Base-by-base conservation (phyloP, 2,329 filamentous ascomycete species). In the Aspergillus quadricinctus region DNA sequence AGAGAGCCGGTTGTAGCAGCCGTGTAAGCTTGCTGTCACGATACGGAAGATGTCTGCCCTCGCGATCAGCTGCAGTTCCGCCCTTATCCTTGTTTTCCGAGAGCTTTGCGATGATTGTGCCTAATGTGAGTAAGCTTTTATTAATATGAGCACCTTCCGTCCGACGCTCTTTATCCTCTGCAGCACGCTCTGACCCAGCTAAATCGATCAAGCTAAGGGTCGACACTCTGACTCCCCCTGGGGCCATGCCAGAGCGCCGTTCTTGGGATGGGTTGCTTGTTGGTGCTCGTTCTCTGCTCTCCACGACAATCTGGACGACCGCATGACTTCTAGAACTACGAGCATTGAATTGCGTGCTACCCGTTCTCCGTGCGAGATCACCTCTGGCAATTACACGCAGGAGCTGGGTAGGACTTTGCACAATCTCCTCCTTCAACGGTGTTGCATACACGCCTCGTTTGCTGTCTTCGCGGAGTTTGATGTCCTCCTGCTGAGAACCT, bases 141-240 rank as follows among this genome's bases (percentile, higher is more conserved):
- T 99, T 99, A 77, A 99, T 99, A 71, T 99, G 94, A 11, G 93
- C 93, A 61, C 94, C 94, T 75, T 99, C 94, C 17, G 91, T 90
- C 48, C 94, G 84, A 53, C 94, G 85, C 76, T 97, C 94, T 72
- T 97, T 99, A 54, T 88, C 89, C 68, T 97, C 94, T 3, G 94
- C 94, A 43, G 94, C 94, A 74, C 93, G 91, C 72, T 99, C 94
- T 0, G 94, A 97, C 41, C 94, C 94, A 54, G 94, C 94, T 64
- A 99, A 79, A 82, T 99, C 94, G 62, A 99, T 99, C 70, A 99
- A 77, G 70, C 92, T 97, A 55, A 99, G 77, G 0, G 94, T 97
- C 17, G 93, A 97, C 4, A 99, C 94, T 51, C 94, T 87, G 5
- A 99, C 94, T 57, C 94, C 94, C 51, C 93, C 93, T 1, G 93